Conservation (phyloP, 2,329 filamentous ascomycete genomes). For the Penicillium expansum region DNA sequence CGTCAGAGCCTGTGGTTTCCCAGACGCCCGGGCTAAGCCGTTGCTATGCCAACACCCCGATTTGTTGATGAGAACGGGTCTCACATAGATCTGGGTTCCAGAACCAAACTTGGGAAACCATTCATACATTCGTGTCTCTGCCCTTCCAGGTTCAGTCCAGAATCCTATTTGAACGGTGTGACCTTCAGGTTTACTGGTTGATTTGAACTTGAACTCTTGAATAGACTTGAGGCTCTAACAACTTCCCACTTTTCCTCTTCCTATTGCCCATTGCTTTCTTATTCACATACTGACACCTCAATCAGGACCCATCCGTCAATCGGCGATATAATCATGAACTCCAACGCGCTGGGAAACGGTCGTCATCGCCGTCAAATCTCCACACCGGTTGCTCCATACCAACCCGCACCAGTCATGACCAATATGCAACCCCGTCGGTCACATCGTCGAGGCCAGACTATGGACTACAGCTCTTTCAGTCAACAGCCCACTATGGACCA, state of each 20-base stretch:
- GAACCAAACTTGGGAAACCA: conserved; percentile 11
- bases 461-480: conserved; percentile 67
- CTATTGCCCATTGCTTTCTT: conserved; percentile 33
- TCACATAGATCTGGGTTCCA: conserved; percentile 33
- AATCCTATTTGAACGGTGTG: conserved; percentile 9
- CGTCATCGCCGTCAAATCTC: conserved; percentile 86
- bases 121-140: conserved; percentile 30
- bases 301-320: conserved; percentile 57
- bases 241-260: conserved; percentile 11
- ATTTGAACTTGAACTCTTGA: neutral
- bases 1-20: conserved; percentile 30
- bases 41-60: conserved; percentile 39
- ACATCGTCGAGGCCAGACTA: conserved; percentile 80
- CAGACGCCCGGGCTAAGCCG: conserved; percentile 25
- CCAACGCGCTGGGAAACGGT: conserved; percentile 52
- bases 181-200: neutral
- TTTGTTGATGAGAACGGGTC: conserved; percentile 42
- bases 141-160: conserved; percentile 14
- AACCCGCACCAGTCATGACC: conserved; percentile 64
- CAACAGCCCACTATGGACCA: conserved; percentile 36
- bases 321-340: conserved; percentile 31
- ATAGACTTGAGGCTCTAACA: conserved; percentile 19
- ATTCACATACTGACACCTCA: conserved; percentile 49
- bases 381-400: conserved; percentile 69
- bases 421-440: conserved; percentile 46